Evolutionary conservation across 805 yeast species (phyloP), one percentile per base, ranked within the genome.

Genomic region (Sungouiozyma ichnusensis): DNA sequence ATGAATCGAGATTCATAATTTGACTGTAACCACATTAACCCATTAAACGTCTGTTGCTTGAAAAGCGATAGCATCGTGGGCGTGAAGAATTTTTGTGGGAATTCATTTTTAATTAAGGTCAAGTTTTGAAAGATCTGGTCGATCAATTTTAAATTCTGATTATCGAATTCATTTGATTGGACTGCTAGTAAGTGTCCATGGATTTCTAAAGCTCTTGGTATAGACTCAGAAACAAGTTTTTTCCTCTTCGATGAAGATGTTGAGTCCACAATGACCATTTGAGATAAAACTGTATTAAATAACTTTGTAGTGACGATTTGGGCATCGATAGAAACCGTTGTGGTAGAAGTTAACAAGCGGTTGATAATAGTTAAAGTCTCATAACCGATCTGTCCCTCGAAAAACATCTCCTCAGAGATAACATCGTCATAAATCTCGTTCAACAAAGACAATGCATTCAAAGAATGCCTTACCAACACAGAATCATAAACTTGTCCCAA

Each of bases 351-450:
- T 24, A 77, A 54, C 20, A 78, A 53, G 35, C 57, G 55, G 33
- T 69, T 61, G 41, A 83, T 69, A 33, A 77, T 73, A 27, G 67
- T 60, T 33, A 79, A 65, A 0, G 84, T 69, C 35, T 68, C 68
- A 16, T 58, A 47, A 2, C 88, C 90, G 35, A 81, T 70, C 2
- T 83, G 84, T 9, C 76, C 81, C 41, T 76, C 81, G 68, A 87
- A 84, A 57, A 88, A 90, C 60, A 85, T 90, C 31, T 80, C 86
- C 44, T 86, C 95, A 2, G 90, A 74, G 24, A 92, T 76, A 39
- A 87, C 69, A 54, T 92, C 97, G 53, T 84, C 92, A 47, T 87
- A 80, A 18, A 92, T 68, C 46, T 90, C 97, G 50, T 73, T 76
- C 36, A 85, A 64, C 3, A 82, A 76, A 3, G 73, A 56, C 45